Evolutionary conservation across 441 rosid genomes (phyloP), one percentile per base, ranked within the genome.

Genomic region (Adansonia madagascariensis): DNA sequence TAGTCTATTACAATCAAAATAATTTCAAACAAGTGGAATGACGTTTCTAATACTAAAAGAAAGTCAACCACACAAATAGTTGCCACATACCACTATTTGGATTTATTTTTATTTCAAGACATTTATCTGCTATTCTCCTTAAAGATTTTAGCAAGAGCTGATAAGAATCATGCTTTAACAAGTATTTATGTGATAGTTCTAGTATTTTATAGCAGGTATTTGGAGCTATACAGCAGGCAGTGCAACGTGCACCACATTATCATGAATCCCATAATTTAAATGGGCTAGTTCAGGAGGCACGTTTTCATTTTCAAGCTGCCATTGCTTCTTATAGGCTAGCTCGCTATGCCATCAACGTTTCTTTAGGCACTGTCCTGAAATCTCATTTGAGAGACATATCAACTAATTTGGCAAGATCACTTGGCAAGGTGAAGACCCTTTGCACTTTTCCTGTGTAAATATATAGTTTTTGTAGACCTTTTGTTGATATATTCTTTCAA

Each of bases 171-270:
- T 63, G 46, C 55, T 55, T 49, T 14, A 44, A 53, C 64, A 52
- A 61, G 47, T 59, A 70, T 59, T 43, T 22, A 0, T 71, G 66
- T 71, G n/a, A 72, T 75, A 76, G 60, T 71, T 56, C 49, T 77
- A 74, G 78, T 65, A 78, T 78, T 79, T 20, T 73, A 73, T 82
- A 73, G 77, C 90, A 96, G 99, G 97, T 96, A 73, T 86, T 88
- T 79, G 95, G 92, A 79, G 93, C 97, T 79, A 89, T 92, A 76
- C 88, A 89, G 78, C 99, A 91, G 87, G 99, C 98, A 46, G 93
- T 94, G 78, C 93, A 90, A 82, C 92, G 87, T 39, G 92, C 89
- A 73, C 99, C 98, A 74, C 85, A 88, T 55, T 88, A 83, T 86
- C 88, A 97, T 1, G 98, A 94, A 82, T 83, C 97, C 62, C 98